Conservation (phyloP, 2,329 filamentous ascomycete genomes). For the Talaromyces pinophilus region DNA sequence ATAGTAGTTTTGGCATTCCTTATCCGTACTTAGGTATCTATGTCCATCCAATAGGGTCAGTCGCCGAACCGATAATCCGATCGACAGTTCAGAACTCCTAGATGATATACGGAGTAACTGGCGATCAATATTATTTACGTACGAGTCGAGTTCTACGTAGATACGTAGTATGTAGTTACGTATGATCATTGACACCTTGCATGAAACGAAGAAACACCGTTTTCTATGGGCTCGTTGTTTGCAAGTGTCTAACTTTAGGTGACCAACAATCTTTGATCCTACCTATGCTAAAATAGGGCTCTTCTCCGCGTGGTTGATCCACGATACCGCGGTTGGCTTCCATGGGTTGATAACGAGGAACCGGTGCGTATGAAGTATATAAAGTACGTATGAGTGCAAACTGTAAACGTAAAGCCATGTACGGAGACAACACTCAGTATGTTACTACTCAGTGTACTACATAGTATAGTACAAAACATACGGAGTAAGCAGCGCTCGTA, state of each 20-base stretch:
- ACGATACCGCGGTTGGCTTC: background rate
- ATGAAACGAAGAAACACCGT: background rate
- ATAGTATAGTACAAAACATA: too few species aligned
- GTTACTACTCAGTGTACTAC: too few species aligned
- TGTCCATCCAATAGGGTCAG: background rate
- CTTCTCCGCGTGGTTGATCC: background rate
- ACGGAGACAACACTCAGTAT: too few species aligned
- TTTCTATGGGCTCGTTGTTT: background rate
- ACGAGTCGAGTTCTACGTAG: too few species aligned
- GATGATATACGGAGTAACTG: background rate
- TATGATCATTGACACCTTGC: background rate
- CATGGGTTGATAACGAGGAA: background rate
- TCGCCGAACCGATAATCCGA: background rate
- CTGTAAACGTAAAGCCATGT: too few species aligned
- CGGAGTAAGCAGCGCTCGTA: background rate
- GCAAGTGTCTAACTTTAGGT: background rate
- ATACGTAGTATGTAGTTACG: background rate
- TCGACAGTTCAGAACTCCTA: background rate
- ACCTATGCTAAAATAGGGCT: conserved; percentile 2
- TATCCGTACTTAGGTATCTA: background rate
- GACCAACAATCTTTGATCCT: background rate
- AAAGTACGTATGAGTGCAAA: background rate
- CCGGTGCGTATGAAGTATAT: background rate
- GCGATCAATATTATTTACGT: background rate
- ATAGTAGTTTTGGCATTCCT: too few species aligned